These are phyloP conservation scores for Neoscytalidium dimidiatum DNA, from an alignment of 2,329 filamentous ascomycete species.

Conservation along the genomic window DNA sequence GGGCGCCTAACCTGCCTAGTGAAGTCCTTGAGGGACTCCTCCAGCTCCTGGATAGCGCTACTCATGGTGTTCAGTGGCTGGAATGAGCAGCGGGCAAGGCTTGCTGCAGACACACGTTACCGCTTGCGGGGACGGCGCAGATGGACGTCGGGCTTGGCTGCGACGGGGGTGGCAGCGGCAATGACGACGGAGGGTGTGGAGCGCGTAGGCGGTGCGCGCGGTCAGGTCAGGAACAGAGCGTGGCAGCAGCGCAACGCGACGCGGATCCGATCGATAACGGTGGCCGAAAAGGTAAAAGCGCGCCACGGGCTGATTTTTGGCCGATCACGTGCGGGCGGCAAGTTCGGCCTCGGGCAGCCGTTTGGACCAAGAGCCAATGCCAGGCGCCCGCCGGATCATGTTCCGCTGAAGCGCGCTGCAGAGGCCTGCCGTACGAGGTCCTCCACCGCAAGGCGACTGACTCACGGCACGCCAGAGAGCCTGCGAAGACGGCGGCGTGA, in stretches of 20 bases:
- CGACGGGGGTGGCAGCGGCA: neutral
- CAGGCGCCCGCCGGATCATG: neutral
- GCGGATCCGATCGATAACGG: slow-evolving; percentile 15
- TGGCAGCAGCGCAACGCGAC: neutral
- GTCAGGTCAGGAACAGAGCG: slow-evolving; percentile 15
- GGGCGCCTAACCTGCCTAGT: slow-evolving; percentile 11
- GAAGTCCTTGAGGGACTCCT: slow-evolving; percentile 14
- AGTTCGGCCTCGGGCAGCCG: neutral
- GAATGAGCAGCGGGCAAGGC: slow-evolving; percentile 7
- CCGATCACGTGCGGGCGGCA: neutral
- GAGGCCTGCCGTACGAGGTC: neutral
- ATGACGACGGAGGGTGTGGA: slow-evolving; percentile 9
- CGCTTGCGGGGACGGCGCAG: slow-evolving; percentile 4
- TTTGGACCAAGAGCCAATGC: neutral
- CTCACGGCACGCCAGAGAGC: neutral
- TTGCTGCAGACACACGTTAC: slow-evolving; percentile 18
- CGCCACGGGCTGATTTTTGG: neutral
- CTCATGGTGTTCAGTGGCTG: slow-evolving; percentile 21
- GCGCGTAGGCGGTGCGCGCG: slow-evolving; percentile 6
- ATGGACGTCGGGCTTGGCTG: slow-evolving; percentile 2
- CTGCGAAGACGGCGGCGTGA: slow-evolving; percentile 8
- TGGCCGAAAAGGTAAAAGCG: neutral
- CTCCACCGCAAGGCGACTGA: neutral
- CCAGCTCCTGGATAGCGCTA: slow-evolving; percentile 16
- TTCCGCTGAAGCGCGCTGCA: neutral